phyloP scores from a whole-genome alignment of 768 basidiomycete species.

The Tylopilus felleus region DNA sequence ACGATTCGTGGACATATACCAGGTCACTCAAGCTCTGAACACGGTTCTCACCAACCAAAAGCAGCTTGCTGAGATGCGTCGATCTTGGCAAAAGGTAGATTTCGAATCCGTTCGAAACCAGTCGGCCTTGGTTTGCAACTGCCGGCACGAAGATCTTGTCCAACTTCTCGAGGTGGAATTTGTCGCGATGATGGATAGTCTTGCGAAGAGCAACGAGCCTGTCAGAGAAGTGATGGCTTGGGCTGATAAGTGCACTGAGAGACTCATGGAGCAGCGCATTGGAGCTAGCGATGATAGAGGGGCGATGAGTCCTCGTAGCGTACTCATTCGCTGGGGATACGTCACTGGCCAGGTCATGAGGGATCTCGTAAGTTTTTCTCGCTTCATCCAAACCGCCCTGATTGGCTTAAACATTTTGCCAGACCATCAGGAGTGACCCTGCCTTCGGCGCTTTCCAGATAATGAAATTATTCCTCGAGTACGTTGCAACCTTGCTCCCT shows the following conservation, averaged over 20 bases:
- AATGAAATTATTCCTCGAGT: conserved; percentile 88
- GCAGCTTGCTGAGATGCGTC: conserved; percentile 80
- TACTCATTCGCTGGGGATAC: conserved; percentile 89
- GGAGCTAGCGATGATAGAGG: conserved; percentile 66
- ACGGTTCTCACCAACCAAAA: conserved; percentile 88
- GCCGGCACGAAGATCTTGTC: conserved; percentile 84
- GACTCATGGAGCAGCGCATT: conserved; percentile 69
- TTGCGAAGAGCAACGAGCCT: conserved; percentile 71
- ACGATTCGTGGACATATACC: conserved; percentile 88
- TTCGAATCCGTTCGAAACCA: conserved; percentile 91
- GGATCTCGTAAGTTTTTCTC: conserved; percentile 61
- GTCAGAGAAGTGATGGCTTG: conserved; percentile 86
- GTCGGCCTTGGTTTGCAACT: conserved; percentile 90
- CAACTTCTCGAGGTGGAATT: conserved; percentile 86
- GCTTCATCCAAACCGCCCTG: background rate
- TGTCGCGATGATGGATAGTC: conserved; percentile 67
- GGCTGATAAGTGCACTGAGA: conserved; percentile 88
- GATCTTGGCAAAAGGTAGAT: conserved; percentile 85
- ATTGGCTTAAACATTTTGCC: conserved; percentile 5
- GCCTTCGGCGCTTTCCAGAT: conserved; percentile 93
- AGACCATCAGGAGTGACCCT: conserved; percentile 91
- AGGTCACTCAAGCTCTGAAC: conserved; percentile 84
- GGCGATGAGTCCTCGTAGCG: conserved; percentile 82
- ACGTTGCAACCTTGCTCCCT: conserved; percentile 29
- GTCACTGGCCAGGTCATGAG: conserved; percentile 92